Percentiles rank a stretch among this genome's conserved stretches.
phyloP scores from a whole-genome alignment of 2,329 filamentous ascomycete species.

The Colletotrichum lentis region DNA sequence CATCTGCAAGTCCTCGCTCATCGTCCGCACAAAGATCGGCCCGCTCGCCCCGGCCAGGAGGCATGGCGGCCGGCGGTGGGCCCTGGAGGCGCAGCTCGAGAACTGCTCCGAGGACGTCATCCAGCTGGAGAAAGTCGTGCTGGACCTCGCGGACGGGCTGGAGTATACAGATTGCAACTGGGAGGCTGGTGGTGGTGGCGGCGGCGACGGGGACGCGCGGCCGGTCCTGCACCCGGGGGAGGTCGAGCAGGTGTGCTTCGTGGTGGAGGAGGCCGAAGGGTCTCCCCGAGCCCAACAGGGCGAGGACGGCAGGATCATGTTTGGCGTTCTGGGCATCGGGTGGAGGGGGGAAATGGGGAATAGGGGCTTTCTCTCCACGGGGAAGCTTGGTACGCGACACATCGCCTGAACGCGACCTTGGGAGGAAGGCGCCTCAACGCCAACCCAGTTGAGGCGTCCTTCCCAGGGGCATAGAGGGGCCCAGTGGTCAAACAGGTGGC shows the following conservation, averaged over 20 bases:
- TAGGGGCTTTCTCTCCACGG: conserved; percentile 85
- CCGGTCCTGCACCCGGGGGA: conserved; percentile 69
- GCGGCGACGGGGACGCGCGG: conserved; percentile 43
- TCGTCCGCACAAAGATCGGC: conserved; percentile 89
- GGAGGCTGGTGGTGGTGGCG: conserved; percentile 51
- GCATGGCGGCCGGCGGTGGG: conserved; percentile 63
- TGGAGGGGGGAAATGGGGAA: conserved; percentile 94
- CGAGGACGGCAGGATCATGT: conserved; percentile 67
- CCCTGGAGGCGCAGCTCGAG: conserved; percentile 92
- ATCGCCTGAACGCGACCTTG: conserved; percentile 38
- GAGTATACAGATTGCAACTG: conserved; percentile 66
- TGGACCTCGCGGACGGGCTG: conserved; percentile 63
- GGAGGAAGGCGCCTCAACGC: background rate
- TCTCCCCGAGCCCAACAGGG: conserved; percentile 58
- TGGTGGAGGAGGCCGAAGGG: conserved; percentile 57
- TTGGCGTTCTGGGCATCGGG: conserved; percentile 84
- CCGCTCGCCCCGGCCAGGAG: conserved; percentile 57
- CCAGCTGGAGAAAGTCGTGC: conserved; percentile 72
- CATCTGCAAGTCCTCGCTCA: conserved; percentile 86
- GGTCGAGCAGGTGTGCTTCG: conserved; percentile 72
- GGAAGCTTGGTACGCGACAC: conserved; percentile 71
- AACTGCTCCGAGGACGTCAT: conserved; percentile 89
- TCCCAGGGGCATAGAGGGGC: background rate
- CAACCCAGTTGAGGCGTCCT: background rate
- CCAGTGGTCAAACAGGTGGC: background rate